phyloP scores from a whole-genome alignment of 2,329 filamentous ascomycete species.

The Westerdykella sp. region DNA sequence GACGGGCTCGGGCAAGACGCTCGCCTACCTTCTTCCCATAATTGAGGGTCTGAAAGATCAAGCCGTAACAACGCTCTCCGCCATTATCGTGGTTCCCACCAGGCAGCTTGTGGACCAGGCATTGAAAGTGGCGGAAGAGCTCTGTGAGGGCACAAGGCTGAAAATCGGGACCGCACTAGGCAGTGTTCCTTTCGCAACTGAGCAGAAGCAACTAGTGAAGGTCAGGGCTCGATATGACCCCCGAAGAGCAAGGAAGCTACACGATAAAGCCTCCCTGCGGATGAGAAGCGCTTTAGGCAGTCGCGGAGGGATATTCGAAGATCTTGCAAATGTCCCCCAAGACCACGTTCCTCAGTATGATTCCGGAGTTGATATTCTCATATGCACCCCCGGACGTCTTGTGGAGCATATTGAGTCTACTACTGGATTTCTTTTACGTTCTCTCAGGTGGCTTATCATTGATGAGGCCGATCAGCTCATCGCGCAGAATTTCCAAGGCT shows the following conservation, averaged over 20 bases:
- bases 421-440: constrained; percentile 69
- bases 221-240: constrained; percentile 58
- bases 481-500: constrained; percentile 87
- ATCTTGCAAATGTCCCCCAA: constrained; percentile 42
- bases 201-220: constrained; percentile 57
- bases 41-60: constrained; percentile 66
- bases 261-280: constrained; percentile 36
- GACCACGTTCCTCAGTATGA: constrained; percentile 59
- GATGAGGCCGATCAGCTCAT: constrained; percentile 92
- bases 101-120: constrained; percentile 86
- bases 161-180: constrained; percentile 79
- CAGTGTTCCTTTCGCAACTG: constrained; percentile 63
- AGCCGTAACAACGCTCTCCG: constrained; percentile 62
- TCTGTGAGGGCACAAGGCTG: constrained; percentile 67
- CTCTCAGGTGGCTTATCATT: constrained; percentile 81
- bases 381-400: constrained; percentile 85
- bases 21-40: constrained; percentile 85
- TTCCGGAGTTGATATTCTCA: constrained; percentile 77
- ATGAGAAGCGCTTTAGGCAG: constrained; percentile 30
- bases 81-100: constrained; percentile 82
- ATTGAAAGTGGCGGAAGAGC: constrained; percentile 63
- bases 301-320: constrained; percentile 33
- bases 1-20: constrained; percentile 91
- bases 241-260: constrained; percentile 46
- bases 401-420: constrained; percentile 87